Base-by-base conservation (phyloP, 495 filamentous ascomycete species). In the Amphirosellinia nigrospora region DNA sequence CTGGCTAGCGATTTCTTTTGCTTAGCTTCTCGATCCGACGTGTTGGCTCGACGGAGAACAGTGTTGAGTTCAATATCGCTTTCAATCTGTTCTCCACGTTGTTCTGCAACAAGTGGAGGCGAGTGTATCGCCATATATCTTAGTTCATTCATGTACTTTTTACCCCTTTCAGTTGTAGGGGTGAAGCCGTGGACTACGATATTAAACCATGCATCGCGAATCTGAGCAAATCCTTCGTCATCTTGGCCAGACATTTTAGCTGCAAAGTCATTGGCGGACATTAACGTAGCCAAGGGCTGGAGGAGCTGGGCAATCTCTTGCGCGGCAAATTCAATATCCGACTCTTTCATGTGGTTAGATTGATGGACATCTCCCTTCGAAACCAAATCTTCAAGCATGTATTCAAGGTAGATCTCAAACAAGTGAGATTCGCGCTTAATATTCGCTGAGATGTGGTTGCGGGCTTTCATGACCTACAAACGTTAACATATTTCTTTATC, bases 121-220 rank as follows among this genome's bases (percentile, higher is more conserved):
- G 93, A 96, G 77, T 96, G 88, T 64, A 91, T 88, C 5, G 96
- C 96, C 79, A 99, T 89, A 55, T 91, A 82, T 38, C 91, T 86
- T 26, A 99, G 83, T 71, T 97, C 93, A 52, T 89, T 88, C 26
- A 86, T 73, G 73, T 93, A 87, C 72, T 86, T 86, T 69, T 89
- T 89, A 41, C 89, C 90, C 68, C 90, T 85, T 26, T 85, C 84
- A 0, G 93, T 93, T 21, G 84, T 86, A 19, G 90, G 84, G n/a
- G 86, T 89, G 76, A 98, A 97, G 39, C 94, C 94, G 78, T 98
- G 95, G 9, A 98, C 90, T 36, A 93, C 91, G 62, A 98, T 92
- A 77, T 99, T 99, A 79, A 97, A 97, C 96, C 96, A 99, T 16
- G 93, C 93, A 83, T 98, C 93, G 43, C 94, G 90, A 71, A 96